These are phyloP conservation scores for Rosellinia necatrix DNA, from an alignment of 2,329 filamentous ascomycete species.

Conservation along the genomic window DNA sequence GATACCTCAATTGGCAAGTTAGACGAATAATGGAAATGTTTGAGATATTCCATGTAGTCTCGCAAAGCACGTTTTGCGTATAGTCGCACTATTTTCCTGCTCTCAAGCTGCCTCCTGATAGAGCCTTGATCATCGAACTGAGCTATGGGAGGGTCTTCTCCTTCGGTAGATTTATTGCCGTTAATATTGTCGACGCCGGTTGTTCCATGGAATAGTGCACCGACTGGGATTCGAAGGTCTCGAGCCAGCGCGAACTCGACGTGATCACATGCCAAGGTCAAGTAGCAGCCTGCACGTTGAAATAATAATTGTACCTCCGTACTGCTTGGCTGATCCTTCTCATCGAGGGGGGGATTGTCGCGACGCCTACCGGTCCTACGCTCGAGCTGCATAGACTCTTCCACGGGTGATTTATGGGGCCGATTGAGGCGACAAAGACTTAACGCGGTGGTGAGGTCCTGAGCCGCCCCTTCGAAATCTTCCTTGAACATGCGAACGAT, in stretches of 20 bases:
- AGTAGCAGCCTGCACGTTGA: constrained; percentile 73
- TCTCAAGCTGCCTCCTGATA: constrained; percentile 51
- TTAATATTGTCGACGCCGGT: constrained; percentile 31
- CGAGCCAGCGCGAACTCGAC: constrained; percentile 59
- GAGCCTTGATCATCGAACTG: constrained; percentile 25
- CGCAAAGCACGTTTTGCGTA: constrained; percentile 77
- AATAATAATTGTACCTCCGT: constrained; percentile 77
- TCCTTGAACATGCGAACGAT: constrained; percentile 76
- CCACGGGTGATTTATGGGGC: constrained; percentile 49
- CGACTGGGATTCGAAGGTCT: constrained; percentile 30
- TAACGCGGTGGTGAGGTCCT: constrained; percentile 73
- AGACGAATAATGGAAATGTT: constrained; percentile 78
- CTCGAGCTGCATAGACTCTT: constrained; percentile 56
- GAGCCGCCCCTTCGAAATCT: constrained; percentile 70
- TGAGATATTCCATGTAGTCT: constrained; percentile 75
- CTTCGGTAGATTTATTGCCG: constrained; percentile 24
- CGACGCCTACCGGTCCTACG: constrained; percentile 43
- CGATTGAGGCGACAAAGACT: constrained; percentile 57
- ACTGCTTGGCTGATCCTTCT: constrained; percentile 69
- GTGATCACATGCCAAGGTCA: constrained; percentile 71
- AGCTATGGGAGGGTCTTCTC: constrained; percentile 16
- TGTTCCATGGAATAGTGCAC: constrained; percentile 18
- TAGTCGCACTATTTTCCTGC: constrained; percentile 70
- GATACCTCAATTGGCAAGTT: constrained; percentile 65
- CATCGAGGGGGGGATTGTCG: constrained; percentile 39